A percentile compares a stretch with the other conserved stretches of the same genome.
Conservation (phyloP, 2,329 filamentous ascomycete species). For the Trichoderma polysporum region DNA sequence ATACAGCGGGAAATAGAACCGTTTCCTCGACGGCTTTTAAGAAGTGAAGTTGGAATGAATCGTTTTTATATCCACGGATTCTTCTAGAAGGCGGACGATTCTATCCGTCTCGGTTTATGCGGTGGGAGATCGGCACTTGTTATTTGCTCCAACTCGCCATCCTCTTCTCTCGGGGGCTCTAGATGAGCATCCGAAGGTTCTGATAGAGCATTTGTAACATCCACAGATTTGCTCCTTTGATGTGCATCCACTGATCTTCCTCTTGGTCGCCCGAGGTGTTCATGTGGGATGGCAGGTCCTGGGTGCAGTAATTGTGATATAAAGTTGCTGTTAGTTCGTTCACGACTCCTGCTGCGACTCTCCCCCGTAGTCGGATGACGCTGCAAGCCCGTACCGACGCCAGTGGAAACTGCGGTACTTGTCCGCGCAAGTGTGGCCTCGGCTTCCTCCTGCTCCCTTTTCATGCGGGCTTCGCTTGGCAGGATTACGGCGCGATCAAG, state of each 20-base stretch:
- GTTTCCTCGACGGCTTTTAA: background rate
- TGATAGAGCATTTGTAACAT: slow-evolving; percentile 22
- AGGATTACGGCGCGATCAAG: slow-evolving; percentile 62
- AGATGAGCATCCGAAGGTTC: slow-evolving; percentile 25
- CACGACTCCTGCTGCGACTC: slow-evolving; percentile 40
- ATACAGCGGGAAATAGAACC: background rate
- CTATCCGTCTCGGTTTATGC: slow-evolving; percentile 30
- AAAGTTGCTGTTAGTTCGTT: slow-evolving; percentile 43
- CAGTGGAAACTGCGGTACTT: slow-evolving; percentile 38
- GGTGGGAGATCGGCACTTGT: slow-evolving; percentile 24
- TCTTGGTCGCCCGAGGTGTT: slow-evolving; percentile 25
- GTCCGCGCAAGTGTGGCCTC: slow-evolving; percentile 41
- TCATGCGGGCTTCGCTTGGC: slow-evolving; percentile 56
- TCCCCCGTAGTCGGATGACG: slow-evolving; percentile 31
- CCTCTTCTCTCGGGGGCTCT: slow-evolving; percentile 31
- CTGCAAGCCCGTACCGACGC: slow-evolving; percentile 32
- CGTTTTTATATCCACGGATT: slow-evolving; percentile 21
- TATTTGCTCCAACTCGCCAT: slow-evolving; percentile 30
- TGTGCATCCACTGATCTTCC: slow-evolving; percentile 20
- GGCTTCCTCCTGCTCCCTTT: slow-evolving; percentile 51
- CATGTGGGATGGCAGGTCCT: slow-evolving; percentile 42
- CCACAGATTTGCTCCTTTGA: slow-evolving; percentile 32
- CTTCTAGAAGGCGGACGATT: slow-evolving; percentile 29
- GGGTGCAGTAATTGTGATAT: slow-evolving; percentile 50
- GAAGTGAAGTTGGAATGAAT: background rate